phyloP scores from a whole-genome alignment of 148 eudicot species.

The Rhododendron vialii region DNA sequence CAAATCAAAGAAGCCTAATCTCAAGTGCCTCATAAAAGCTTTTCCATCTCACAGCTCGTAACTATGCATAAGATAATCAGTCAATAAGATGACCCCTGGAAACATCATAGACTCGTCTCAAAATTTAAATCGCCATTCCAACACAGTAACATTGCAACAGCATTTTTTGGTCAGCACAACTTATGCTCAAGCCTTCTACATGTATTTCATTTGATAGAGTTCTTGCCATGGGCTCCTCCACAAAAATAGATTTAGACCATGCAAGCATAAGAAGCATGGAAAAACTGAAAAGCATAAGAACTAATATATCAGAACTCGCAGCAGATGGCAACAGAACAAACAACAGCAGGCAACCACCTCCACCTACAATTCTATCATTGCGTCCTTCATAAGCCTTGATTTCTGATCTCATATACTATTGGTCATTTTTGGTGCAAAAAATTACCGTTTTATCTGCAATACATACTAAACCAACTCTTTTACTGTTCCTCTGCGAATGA shows the following conservation, averaged over 20 bases:
- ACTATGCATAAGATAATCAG: background rate
- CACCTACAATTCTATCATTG: background rate
- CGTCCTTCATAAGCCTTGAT: background rate
- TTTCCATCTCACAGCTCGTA: background rate
- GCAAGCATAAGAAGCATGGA: background rate
- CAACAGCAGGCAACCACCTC: background rate
- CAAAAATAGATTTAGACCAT: background rate
- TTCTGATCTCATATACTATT: background rate
- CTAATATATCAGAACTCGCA: background rate
- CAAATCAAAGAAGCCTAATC: background rate
- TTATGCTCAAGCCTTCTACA: background rate
- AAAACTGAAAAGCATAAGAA: background rate
- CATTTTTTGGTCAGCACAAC: background rate
- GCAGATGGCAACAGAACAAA: background rate
- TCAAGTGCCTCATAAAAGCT: background rate
- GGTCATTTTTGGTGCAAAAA: background rate
- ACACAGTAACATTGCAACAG: background rate
- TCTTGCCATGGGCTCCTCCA: background rate
- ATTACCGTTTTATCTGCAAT: background rate
- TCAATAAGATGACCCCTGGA: background rate
- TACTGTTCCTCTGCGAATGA: constrained; percentile 8
- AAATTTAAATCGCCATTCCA: background rate
- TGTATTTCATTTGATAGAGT: background rate
- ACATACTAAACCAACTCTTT: background rate
- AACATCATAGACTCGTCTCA: background rate